Base-by-base conservation (phyloP, 2,329 filamentous ascomycete genomes). In the Camillea tinctor region DNA sequence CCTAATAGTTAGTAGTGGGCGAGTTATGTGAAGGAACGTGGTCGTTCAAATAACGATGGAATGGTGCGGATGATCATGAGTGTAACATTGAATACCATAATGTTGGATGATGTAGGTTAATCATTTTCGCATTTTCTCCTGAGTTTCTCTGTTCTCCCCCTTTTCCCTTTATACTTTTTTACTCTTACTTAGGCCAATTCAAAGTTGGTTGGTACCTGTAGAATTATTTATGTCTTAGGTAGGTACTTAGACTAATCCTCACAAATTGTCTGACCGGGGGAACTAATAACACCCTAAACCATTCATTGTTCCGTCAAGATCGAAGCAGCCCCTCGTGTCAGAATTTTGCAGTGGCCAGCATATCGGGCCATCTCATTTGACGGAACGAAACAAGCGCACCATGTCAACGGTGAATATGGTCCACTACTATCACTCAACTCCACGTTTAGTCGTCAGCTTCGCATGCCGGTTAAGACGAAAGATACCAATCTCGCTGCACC, bases 401-500 rank as follows among this genome's bases (percentile, higher is more conserved):
- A 44, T 44, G 5, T 44, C 36, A 4, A 44, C 17, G n/a, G 36
- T n/a, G 36, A 44, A 44, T 44, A 15, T 17, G 36, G 13, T 7
- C 36, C 36, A 44, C 36, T 44, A n/a, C 36, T n/a, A 9, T 2
- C 36, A 44, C n/a, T 44, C 13, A 15, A 5, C 36, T 15, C 36
- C 36, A 44, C 17, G 36, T 15, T 11, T n/a, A 44, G 36, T 44
- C 36, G 11, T 17, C 36, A 44, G 36, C 11, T 11, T n/a, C 15
- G n/a, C 11, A 44, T 44, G 36, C 36, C 11, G n/a, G 17, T 44
- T 44, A 44, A 17, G 36, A 4, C 17, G 36, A 44, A 20, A 64
- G 51, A 36, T 71, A 71, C 64, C 66, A 68, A 54, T 62, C 59
- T 17, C 67, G 63, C 57, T 69, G 65, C 58, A 58, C 23, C 57